Base-by-base conservation (phyloP, 352 stramenopile species). In the Aphanomyces cochlioides region DNA sequence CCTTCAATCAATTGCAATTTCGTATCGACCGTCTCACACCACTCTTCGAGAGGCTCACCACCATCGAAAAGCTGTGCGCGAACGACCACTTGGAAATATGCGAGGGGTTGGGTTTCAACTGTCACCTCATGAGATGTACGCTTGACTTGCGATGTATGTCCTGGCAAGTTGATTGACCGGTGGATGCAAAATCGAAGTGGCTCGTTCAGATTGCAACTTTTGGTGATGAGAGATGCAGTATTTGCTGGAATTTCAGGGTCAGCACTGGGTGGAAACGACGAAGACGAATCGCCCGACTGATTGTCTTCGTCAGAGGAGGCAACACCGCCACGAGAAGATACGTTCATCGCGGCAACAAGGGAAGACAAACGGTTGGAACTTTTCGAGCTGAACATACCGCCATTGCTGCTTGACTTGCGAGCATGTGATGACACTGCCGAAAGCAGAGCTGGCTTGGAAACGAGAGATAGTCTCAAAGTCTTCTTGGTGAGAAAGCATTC, bases 401-500 rank as follows among this genome's bases (percentile, higher is more conserved):
- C 43, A n/a, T n/a, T 50, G 43, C 43, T 50, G 43, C 43, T 50
- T 1, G 10, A n/a, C 43, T 50, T 50, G 43, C 43, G 43, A 12
- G 17, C 43, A n/a, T 50, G 43, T 12, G 43, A 7, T 10, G 28
- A 17, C 15, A 61, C 15, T 37, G 21, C 21, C 19, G 54, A 28
- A 17, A 91, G 83, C 37, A 95, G 92, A 6, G 91, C 78, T 0
- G 87, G 91, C 66, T 95, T 83, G 70, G 92, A 83, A n/a, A 95
- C 84, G 15, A 95, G 77, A 21, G 87, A 93, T 48, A 95, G 75
- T 2, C 87, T 83, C 28, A 95, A 81, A 13, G 85, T 92, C 68
- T 93, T 93, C 77, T 95, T 95, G 1, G 83, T 90, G 56, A 95
- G 69, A 36, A 93, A 73, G 72, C 85, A 93, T 68, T 95, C 85